These are phyloP conservation scores for Albatrellus ellisii DNA, from an alignment of 768 basidiomycete species.

Conservation along the genomic window DNA sequence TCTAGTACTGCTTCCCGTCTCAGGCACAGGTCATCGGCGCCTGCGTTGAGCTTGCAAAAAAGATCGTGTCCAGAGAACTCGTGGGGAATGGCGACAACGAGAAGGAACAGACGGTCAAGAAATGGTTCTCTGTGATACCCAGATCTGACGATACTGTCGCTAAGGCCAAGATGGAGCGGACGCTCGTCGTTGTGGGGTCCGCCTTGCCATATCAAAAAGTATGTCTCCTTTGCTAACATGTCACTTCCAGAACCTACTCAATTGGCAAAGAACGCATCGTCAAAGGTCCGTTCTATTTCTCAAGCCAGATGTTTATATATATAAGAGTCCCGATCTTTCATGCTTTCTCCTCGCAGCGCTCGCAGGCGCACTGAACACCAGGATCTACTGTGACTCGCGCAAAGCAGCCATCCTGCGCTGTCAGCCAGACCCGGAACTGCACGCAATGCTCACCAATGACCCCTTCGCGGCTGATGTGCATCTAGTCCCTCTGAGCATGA, in stretches of 20 bases:
- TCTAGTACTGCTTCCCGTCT: slow-evolving; percentile 88
- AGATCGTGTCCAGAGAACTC: slow-evolving; percentile 32
- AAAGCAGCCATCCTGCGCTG: slow-evolving; percentile 78
- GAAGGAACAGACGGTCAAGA: slow-evolving; percentile 27
- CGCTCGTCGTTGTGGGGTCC: slow-evolving; percentile 65
- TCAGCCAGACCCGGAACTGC: slow-evolving; percentile 73
- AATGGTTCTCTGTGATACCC: slow-evolving; percentile 31
- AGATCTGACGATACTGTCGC: slow-evolving; percentile 22
- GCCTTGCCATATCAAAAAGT: slow-evolving; percentile 12
- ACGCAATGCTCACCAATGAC: slow-evolving; percentile 62
- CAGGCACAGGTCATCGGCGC: slow-evolving; percentile 91
- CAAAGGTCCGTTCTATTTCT: slow-evolving; percentile 44
- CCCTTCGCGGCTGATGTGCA: slow-evolving; percentile 74
- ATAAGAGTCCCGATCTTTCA: not conserved
- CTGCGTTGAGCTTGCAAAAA: slow-evolving; percentile 70
- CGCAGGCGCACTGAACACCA: slow-evolving; percentile 66
- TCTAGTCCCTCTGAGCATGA: slow-evolving; percentile 63
- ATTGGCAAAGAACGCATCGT: slow-evolving; percentile 97
- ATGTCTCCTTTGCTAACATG: not conserved
- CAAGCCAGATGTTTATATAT: not conserved
- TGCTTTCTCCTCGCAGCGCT: slow-evolving; percentile 39
- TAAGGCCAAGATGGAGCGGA: slow-evolving; percentile 25
- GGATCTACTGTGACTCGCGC: slow-evolving; percentile 80
- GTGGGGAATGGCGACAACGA: slow-evolving; percentile 14
- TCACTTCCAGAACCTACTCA: slow-evolving; percentile 65